These are phyloP conservation scores for Cytospora mali DNA, from an alignment of 2,329 filamentous ascomycete genomes.

Conservation along the genomic window DNA sequence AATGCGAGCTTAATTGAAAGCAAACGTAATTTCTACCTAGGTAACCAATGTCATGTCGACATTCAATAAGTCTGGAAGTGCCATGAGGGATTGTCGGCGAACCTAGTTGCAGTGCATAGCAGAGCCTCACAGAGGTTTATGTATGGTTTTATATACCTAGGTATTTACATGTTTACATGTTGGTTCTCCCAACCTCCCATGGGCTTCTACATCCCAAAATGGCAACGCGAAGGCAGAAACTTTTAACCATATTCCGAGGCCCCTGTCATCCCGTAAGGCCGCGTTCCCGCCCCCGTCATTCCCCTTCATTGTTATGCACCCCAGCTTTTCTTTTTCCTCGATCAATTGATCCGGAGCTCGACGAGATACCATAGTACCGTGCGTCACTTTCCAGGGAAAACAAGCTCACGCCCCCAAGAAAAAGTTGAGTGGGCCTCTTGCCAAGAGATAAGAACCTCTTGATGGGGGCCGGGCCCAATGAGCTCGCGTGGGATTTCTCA, in stretches of 20 bases:
- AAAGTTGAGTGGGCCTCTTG: slow-evolving; percentile 14
- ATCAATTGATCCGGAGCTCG: not conserved
- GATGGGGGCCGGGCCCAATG: slow-evolving; percentile 18
- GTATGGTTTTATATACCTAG: too few relatives aligned
- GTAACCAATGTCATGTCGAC: too few relatives aligned
- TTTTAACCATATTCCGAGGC: not conserved
- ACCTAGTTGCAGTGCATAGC: too few relatives aligned
- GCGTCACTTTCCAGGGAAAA: not conserved
- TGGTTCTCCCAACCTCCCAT: not conserved
- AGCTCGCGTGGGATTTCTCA: slow-evolving; percentile 24
- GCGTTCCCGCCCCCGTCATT: not conserved
- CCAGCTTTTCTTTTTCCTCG: slow-evolving; percentile 8
- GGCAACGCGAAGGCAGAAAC: not conserved
- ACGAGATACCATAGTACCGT: not conserved
- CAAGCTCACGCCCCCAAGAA: slow-evolving; percentile 18
- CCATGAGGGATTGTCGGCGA: too few relatives aligned
- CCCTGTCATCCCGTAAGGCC: slow-evolving; percentile 2
- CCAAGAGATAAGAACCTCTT: slow-evolving; percentile 27
- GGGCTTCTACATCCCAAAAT: not conserved
- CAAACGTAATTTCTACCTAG: not conserved
- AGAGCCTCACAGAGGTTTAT: too few relatives aligned
- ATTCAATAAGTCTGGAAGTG: too few relatives aligned
- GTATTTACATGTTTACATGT: too few relatives aligned
- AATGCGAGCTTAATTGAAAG: not conserved
- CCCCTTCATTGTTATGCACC: slow-evolving; percentile 8